Percentiles rank a stretch among this genome's conserved stretches.
These are phyloP conservation scores for Pestalotiopsis sp. DNA, from an alignment of 2,329 filamentous ascomycete species.

Conservation along the genomic window DNA sequence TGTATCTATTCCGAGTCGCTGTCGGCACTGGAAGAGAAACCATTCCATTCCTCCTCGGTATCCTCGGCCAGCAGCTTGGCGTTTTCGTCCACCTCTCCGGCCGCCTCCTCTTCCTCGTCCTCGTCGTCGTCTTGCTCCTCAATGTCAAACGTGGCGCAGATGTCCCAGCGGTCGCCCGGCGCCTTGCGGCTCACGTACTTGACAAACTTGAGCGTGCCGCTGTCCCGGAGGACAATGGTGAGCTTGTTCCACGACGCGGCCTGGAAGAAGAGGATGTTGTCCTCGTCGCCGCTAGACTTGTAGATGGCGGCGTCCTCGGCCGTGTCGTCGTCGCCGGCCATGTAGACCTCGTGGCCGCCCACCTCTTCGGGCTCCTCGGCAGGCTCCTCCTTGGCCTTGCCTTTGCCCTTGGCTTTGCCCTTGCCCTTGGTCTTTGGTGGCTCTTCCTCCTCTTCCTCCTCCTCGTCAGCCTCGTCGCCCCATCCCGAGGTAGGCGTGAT, in stretches of 20 bases:
- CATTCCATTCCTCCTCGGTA: constrained; percentile 60
- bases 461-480: constrained; percentile 70
- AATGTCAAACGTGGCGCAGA: constrained; percentile 79
- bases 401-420: constrained; percentile 33
- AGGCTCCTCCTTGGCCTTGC: constrained; percentile 26
- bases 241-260: constrained; percentile 83
- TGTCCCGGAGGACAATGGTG: constrained; percentile 86
- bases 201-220: constrained; percentile 86
- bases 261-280: constrained; percentile 68
- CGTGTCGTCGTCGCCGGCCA: constrained; percentile 81
- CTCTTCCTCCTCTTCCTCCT: constrained; percentile 47
- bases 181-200: constrained; percentile 90
- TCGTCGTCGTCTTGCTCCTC: constrained; percentile 52
- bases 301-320: constrained; percentile 86
- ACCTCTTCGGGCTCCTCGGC: constrained; percentile 55
- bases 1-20: constrained; percentile 12
- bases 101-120: constrained; percentile 31
- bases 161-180: constrained; percentile 89
- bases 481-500: constrained; percentile 86
- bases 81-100: constrained; percentile 29
- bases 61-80: constrained; percentile 41
- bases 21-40: constrained; percentile 48
- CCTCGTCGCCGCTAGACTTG: constrained; percentile 76
- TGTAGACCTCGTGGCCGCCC: constrained; percentile 87
- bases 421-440: constrained; percentile 31